phyloP scores from a whole-genome alignment of 257 asterid genomes.

The Vinca minor region DNA sequence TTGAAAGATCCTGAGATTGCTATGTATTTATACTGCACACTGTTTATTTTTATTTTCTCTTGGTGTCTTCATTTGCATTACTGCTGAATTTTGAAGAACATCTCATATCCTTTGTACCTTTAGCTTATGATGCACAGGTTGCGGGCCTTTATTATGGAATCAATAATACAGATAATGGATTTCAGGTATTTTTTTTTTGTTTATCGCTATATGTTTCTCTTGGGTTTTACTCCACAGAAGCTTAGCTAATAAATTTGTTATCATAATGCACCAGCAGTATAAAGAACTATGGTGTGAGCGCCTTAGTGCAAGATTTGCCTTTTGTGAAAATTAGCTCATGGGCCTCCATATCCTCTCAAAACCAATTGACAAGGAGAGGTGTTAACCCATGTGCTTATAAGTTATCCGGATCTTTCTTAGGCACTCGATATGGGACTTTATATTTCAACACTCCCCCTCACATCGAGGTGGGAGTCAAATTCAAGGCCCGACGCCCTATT shows the following conservation, averaged over 20 bases:
- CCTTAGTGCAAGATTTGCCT: background rate
- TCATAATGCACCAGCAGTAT: background rate
- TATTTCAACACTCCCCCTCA: too few relatives aligned
- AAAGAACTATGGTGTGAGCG: background rate
- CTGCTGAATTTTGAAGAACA: conserved; percentile 6
- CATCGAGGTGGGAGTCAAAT: too few relatives aligned
- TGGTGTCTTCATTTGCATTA: conserved; percentile 5
- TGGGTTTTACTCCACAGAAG: background rate
- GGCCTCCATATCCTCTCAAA: too few relatives aligned
- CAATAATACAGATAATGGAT: conserved; percentile 56
- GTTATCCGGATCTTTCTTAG: too few relatives aligned
- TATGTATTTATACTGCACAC: background rate
- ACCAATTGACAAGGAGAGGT: too few relatives aligned
- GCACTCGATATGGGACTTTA: too few relatives aligned
- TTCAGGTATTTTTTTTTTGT: conserved; percentile 53
- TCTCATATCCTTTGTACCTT: conserved; percentile 21
- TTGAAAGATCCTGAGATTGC: background rate
- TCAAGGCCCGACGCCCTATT: too few relatives aligned
- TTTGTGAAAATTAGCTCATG: too few relatives aligned
- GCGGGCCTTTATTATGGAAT: conserved; percentile 90
- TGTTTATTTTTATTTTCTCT: conserved; percentile 8
- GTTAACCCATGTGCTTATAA: too few relatives aligned
- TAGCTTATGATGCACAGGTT: conserved; percentile 96
- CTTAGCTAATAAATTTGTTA: background rate
- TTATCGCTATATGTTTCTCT: conserved; percentile 1